Evolutionary conservation across 371 early-diverging fungal genomes (phyloP), one percentile per base, ranked within the genome.

Genomic region (Saksenaea oblongispora): DNA sequence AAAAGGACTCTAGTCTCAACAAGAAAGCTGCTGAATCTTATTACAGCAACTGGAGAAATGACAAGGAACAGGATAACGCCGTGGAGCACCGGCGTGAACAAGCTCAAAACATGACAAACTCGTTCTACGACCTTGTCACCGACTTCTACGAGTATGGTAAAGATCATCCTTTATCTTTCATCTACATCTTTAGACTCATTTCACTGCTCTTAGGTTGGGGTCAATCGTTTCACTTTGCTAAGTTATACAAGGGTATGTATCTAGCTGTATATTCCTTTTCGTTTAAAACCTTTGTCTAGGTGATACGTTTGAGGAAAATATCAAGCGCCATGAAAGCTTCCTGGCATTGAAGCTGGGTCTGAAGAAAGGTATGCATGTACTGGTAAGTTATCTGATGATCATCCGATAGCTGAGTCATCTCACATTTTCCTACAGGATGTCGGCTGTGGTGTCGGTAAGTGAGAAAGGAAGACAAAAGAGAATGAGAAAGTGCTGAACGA

Each of bases 401-500:
- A 34, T 39, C n/a, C 26, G 13, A 28, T 54, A 34, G 27, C 34
- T 55, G 36, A 34, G 34, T 58, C 10, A 56, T 24, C 18, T 58
- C 39, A 56, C 51, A 56, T 37, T 14, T 42, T 57, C 34, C 3
- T 51, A 44, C 56, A 78, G 78, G 78, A 93, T 74, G 89, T 90
- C 31, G 93, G 93, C 22, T 93, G 93, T 61, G 93, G 93, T 67
- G 93, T 93, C 24, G 93, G 91, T 65, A 71, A 67, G 74, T 61
- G 31, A 34, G n/a, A 39, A 65, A 53, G n/a, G n/a, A 24, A 13
- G 34, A 35, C 31, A 22, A 27, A 31, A n/a, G 11, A 18, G 10
- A 44, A 24, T 15, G 10, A 5, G 42, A 24, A 41, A 27, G 18
- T 15, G 18, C 35, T 59, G 10, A 14, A 47, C 34, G 5, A 34